Evolutionary conservation across 2,329 filamentous ascomycete species (phyloP), one percentile per base, ranked within the genome.

Genomic region (Amylocarpus encephaloides): DNA sequence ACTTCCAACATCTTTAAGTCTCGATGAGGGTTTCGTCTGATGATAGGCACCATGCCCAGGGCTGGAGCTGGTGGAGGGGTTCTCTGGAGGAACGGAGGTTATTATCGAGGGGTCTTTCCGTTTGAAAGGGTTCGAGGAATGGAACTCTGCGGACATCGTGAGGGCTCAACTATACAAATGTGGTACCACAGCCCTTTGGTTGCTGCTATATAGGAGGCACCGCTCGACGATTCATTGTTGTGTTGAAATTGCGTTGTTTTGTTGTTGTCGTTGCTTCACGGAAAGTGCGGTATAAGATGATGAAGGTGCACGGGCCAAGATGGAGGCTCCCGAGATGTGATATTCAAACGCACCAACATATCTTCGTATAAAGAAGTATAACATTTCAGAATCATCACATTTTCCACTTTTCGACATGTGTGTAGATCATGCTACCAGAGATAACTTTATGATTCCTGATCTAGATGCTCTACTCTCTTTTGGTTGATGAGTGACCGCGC

Each of bases 111-210:
- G 49, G 32, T 38, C 53, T 61, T 62, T 65, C 58, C 62, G 61
- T 22, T 64, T 56, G 48, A 67, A 67, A 36, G 64, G 64, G 52
- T 67, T 67, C 38, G 64, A 67, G 19, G 64, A 64, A 11, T 58
- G 49, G 43, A 59, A 58, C 26, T 60, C 57, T 42, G 58, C 54
- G 51, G 63, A 53, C 61, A 65, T 66, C n/a, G 35, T 61, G 56
- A 22, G 30, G 44, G 48, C 10, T 11, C 15, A 35, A 22, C 26
- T 34, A 9, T 44, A 48, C 41, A 53, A 50, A 43, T 52, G 33
- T 45, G 10, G 50, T 26, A 35, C 12, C 43, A 33, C 13, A 34
- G 19, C 43, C 13, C 5, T 26, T 11, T 16, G 18, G 16, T 45
- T 34, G 12, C 30, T 13, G 40, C 29, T 47, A 40, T 18, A 40